Base-by-base conservation (phyloP, 164 flowering plant species). In the Stephania yunnanensis region DNA sequence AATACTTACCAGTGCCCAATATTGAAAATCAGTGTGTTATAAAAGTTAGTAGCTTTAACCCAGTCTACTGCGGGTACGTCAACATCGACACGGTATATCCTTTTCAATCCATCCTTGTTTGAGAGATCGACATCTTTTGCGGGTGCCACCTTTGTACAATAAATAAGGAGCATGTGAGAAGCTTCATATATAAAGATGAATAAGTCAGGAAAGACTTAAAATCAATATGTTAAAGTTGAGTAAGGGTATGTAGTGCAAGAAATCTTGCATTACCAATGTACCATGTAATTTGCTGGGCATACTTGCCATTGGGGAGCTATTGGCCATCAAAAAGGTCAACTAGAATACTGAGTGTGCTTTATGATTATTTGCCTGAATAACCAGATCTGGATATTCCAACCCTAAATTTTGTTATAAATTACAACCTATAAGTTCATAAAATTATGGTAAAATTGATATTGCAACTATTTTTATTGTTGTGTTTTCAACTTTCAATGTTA, bases 11-110 rank as follows among this genome's bases (percentile, higher is more conserved):
- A 94, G 81, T 96, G 99, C 22, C 99, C 99, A 69, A 97, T 91
- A 73, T 96, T 92, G 77, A 94, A 96, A 53, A 94, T 79, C 52
- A 96, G 91, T 75, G 94, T 93, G 84, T 96, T 91, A 73, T 96
- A 96, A 83, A 94, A 96, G 71, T 86, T 79, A 58, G 89, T 77
- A 75, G 86, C 85, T 75, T 81, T 79, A 71, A 79, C 85, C 99
- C 99, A 96, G 71, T 96, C 97, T 78, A 86, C 86, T 69, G 98
- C 95, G 52, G 99, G 99, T 81, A 85, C 75, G 85, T 96, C 99
- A 75, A 87, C 90, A 88, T 96, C 97, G 12, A 94, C 97, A 75
- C 89, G 87, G 76, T 91, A 87, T 19, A 73, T 81, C 73, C 95
- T 98, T 82, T 86, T 84, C 74, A 76, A 25, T 81, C 89, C 89